A percentile compares a stretch with the other conserved stretches of the same genome.
Conservation (phyloP, 768 basidiomycete species). For the Trametes villosa region DNA sequence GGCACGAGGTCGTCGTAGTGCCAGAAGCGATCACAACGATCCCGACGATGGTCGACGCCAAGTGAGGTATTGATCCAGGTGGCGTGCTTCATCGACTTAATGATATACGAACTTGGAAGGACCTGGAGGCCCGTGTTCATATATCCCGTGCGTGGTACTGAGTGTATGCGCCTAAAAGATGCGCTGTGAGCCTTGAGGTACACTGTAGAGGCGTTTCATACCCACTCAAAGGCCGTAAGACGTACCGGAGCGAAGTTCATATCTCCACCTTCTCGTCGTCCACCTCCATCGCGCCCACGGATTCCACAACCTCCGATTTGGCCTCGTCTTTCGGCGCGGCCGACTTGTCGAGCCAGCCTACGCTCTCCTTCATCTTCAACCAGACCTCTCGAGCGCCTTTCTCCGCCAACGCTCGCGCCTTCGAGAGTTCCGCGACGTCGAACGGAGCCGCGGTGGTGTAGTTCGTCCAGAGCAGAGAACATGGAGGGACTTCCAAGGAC, state of each 20-base stretch:
- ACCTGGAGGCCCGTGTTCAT: no score
- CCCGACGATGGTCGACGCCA: no score
- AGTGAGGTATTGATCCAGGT: no score
- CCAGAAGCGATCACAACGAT: no score
- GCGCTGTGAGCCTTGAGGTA: no score
- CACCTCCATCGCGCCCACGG: slow-evolving; percentile 28
- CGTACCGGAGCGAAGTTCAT: slow-evolving; percentile 15
- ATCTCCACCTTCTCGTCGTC: slow-evolving; percentile 50
- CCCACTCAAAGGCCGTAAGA: not conserved
- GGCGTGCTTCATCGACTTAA: no score
- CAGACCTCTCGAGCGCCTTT: slow-evolving; percentile 53
- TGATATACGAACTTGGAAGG: no score
- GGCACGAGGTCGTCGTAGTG: no score
- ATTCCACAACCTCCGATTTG: slow-evolving; percentile 8
- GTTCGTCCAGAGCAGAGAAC: slow-evolving; percentile 53
- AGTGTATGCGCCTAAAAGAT: no score
- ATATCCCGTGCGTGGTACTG: no score
- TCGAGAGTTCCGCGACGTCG: slow-evolving; percentile 52
- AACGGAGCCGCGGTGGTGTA: slow-evolving; percentile 48
- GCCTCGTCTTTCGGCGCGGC: slow-evolving; percentile 1
- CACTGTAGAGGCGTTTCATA: no score
- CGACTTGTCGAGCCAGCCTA: slow-evolving; percentile 32
- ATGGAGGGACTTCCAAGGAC: slow-evolving; percentile 10
- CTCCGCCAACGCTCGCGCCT: slow-evolving; percentile 48
- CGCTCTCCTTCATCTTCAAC: slow-evolving; percentile 48